Evolutionary conservation across 495 filamentous ascomycete genomes (phyloP).

Genomic region (Penicillium canescens): DNA sequence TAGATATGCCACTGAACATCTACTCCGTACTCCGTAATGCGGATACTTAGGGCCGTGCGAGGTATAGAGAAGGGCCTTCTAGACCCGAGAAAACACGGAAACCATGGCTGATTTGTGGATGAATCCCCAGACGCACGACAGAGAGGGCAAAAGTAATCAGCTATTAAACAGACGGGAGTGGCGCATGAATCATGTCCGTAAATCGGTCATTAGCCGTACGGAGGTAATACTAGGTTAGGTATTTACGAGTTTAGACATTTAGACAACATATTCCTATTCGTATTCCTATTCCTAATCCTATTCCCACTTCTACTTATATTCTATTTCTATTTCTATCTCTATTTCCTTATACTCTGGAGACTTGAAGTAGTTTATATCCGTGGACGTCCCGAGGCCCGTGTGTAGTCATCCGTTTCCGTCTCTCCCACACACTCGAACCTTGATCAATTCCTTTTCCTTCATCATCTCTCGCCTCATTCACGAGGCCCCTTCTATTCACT

Average conservation of each 20-base stretch:
- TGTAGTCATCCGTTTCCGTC: slow-evolving; percentile 8
- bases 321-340: background rate
- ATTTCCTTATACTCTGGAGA: no score
- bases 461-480: background rate
- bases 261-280: background rate
- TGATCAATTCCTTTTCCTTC: background rate
- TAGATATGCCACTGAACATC: background rate
- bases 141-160: background rate
- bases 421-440: background rate
- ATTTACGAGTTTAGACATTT: background rate
- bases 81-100: background rate
- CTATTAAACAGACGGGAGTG: slow-evolving; percentile 2
- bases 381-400: no score
- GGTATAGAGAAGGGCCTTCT: background rate
- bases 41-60: background rate
- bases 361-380: no score
- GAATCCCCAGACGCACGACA: background rate
- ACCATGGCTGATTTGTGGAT: background rate
- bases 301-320: background rate
- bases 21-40: background rate
- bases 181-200: slow-evolving; percentile 14
- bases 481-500: slow-evolving; percentile 4
- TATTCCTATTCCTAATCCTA: background rate
- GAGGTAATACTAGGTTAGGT: slow-evolving; percentile 5
- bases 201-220: slow-evolving; percentile 11